Conservation (phyloP, 2,329 filamentous ascomycete species). For the Botrytis sinoallii region DNA sequence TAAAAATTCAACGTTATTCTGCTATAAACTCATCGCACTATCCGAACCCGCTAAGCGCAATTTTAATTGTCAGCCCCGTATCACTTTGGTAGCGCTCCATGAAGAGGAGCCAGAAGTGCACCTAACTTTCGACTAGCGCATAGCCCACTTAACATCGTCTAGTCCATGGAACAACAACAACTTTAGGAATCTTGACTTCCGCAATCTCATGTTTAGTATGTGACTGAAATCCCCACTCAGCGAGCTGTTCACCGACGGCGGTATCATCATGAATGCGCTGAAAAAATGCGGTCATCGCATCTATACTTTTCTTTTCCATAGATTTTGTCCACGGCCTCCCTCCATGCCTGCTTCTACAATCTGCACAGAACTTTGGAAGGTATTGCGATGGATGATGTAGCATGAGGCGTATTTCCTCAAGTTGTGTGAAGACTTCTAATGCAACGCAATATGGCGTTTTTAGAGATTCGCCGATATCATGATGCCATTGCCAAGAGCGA, state of each 20-base stretch:
- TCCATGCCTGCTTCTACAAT: neutral
- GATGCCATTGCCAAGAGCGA: neutral
- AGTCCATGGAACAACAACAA: neutral
- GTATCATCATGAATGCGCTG: neutral
- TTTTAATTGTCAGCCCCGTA: neutral
- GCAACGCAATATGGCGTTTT: neutral
- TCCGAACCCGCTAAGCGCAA: neutral
- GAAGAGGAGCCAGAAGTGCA: neutral
- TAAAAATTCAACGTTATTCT: neutral
- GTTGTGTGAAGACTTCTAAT: neutral
- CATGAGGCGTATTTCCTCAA: neutral
- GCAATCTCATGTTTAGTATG: neutral
- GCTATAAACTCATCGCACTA: neutral
- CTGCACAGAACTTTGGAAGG: neutral
- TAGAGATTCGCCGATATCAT: neutral
- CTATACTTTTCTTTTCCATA: neutral
- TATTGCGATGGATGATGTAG: neutral
- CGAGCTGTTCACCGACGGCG: neutral
- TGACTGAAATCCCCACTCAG: neutral
- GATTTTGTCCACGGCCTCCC: neutral
- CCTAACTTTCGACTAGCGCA: neutral
- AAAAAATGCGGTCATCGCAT: neutral
- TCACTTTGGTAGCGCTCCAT: too few relatives aligned
- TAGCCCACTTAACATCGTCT: neutral
- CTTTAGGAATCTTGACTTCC: neutral